These are phyloP conservation scores for Pseudocercospora cruenta DNA, from an alignment of 2,329 filamentous ascomycete genomes.

Conservation along the genomic window DNA sequence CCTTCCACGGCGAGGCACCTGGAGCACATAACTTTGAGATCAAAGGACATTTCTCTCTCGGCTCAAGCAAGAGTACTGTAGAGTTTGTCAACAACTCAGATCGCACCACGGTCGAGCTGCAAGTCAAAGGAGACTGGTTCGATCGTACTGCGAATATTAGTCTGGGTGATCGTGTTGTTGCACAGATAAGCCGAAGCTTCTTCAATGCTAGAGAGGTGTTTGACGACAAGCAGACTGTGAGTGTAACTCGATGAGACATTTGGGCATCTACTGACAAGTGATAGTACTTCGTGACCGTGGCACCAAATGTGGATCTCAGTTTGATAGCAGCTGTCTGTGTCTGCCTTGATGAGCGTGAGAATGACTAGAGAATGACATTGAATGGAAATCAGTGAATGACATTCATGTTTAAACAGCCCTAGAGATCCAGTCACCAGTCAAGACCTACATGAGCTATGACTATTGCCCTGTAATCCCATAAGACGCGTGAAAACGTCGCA, in stretches of 20 bases:
- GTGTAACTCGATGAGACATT: neutral
- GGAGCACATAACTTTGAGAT: slow-evolving; percentile 30
- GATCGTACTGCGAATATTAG: slow-evolving; percentile 62
- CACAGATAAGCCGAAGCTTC: slow-evolving; percentile 62
- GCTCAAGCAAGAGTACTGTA: slow-evolving; percentile 56
- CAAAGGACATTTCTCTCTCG: slow-evolving; percentile 60
- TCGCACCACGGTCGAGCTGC: slow-evolving; percentile 51
- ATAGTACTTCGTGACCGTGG: slow-evolving; percentile 63
- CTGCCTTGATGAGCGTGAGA: slow-evolving; percentile 68
- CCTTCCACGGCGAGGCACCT: slow-evolving; percentile 53
- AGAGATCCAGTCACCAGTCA: too few species aligned
- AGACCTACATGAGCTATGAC: too few species aligned
- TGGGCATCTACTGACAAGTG: slow-evolving; percentile 9
- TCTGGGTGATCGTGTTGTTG: slow-evolving; percentile 56
- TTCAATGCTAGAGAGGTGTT: slow-evolving; percentile 62
- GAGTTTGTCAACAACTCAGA: slow-evolving; percentile 58
- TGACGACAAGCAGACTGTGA: slow-evolving; percentile 62
- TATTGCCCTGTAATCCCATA: too few species aligned
- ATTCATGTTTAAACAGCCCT: too few species aligned
- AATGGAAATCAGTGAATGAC: too few species aligned
- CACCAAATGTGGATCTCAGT: slow-evolving; percentile 67
- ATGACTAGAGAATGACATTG: slow-evolving; percentile 40
- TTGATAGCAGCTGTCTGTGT: slow-evolving; percentile 70
- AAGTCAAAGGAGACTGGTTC: slow-evolving; percentile 66
- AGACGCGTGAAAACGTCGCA: too few species aligned